phyloP scores from a whole-genome alignment of 2,329 filamentous ascomycete genomes.

The Fusarium poae region DNA sequence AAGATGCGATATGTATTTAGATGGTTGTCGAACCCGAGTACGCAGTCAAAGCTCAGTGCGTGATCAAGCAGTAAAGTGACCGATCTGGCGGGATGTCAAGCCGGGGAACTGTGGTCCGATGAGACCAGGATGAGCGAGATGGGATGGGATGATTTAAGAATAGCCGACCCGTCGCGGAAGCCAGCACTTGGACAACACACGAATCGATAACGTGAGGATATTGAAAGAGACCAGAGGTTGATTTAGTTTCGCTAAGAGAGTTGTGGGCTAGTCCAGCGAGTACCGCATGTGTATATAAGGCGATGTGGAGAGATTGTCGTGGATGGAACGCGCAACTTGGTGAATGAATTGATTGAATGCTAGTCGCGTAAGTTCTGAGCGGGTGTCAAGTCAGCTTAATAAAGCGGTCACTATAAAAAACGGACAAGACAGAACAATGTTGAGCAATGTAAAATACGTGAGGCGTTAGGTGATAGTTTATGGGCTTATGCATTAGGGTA shows the following conservation, averaged over 20 bases:
- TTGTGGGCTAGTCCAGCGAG: not conserved
- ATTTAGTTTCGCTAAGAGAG: constrained; percentile 13
- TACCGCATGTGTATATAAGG: not conserved
- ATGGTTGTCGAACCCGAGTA: constrained; percentile 38
- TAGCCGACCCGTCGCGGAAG: constrained; percentile 29
- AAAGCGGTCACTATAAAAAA: constrained; percentile 40
- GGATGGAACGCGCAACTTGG: constrained; percentile 12
- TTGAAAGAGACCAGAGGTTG: constrained; percentile 16
- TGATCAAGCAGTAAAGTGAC: constrained; percentile 40
- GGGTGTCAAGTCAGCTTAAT: constrained; percentile 35
- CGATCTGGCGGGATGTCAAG: constrained; percentile 45
- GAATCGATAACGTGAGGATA: constrained; percentile 14
- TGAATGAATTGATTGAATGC: constrained; percentile 12
- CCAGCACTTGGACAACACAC: constrained; percentile 44
- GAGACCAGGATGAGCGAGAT: constrained; percentile 46
- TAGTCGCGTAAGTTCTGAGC: constrained; percentile 34
- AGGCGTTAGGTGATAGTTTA: constrained; percentile 39
- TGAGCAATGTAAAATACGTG: constrained; percentile 26
- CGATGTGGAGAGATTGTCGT: constrained; percentile 2
- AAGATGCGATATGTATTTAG: constrained; percentile 40
- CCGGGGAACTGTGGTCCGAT: constrained; percentile 47
- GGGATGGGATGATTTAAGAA: constrained; percentile 40
- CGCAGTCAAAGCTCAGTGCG: constrained; percentile 24
- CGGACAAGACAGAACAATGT: constrained; percentile 20
- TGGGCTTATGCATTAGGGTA: constrained; percentile 32